phyloP scores from a whole-genome alignment of 1,284 basidiomycete species.

The Fomitopsis pinicola region DNA sequence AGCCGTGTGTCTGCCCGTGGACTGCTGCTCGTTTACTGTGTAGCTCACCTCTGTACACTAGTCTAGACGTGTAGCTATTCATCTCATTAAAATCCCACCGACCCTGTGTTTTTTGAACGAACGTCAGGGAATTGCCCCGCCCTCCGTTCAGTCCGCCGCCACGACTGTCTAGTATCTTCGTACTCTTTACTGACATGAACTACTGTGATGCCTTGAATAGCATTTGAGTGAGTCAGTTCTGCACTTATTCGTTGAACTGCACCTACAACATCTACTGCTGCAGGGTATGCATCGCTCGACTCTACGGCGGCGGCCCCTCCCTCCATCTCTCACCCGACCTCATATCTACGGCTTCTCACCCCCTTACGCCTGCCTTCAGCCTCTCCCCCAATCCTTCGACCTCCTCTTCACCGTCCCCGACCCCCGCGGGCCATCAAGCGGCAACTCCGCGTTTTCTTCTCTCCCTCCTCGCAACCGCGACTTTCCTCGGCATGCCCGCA shows the following conservation, averaged over 20 bases:
- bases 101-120: neutral
- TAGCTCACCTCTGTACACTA: conserved; percentile 7
- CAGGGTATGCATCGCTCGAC: conserved; percentile 77
- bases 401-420: conserved; percentile 15
- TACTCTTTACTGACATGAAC: neutral
- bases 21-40: neutral
- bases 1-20: neutral
- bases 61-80: neutral
- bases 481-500: conserved; percentile 82
- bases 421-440: conserved; percentile 58
- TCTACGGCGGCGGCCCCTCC: conserved; percentile 83
- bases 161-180: neutral
- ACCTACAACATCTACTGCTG: neutral
- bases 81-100: neutral
- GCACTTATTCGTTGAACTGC: neutral
- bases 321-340: conserved; percentile 65
- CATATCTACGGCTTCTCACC: conserved; percentile 60
- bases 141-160: neutral
- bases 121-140: too few species aligned
- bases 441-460: conserved; percentile 81
- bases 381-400: conserved; percentile 16
- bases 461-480: conserved; percentile 81
- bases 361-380: conserved; percentile 63
- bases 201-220: neutral
- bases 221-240: conserved; percentile 37